Base-by-base conservation (phyloP, 73 alveolate genomes). In the Paramecium biaurelia region DNA sequence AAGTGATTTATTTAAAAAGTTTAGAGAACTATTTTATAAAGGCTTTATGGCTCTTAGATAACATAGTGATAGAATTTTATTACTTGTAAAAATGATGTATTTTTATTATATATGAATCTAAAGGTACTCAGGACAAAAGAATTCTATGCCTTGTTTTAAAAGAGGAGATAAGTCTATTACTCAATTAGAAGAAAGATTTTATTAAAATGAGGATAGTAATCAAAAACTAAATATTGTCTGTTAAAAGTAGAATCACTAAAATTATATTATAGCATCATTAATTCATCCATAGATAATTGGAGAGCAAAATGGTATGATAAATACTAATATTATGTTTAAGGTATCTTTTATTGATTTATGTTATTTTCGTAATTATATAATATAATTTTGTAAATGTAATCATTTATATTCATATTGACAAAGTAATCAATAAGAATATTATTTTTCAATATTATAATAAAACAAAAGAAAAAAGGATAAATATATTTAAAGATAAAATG, bases 11-110 rank as follows among this genome's bases (percentile, higher is more conserved):
- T 92, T 92, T 58, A n/a, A 58, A 5, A 37, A 72, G 9, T 92
- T 90, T 34, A 92, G 88, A 92, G 59, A 82, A 21, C 34, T 92
- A 18, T 79, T 92, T 67, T 92, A 47, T 20, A 63, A 92, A 70
- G 95, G 96, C 7, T 92, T 92, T 28, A 20, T 47, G 12, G 92
- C 86, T 15, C 34, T 92, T 12, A 92, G 96, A 70, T 68, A 94
- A 88, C 98, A 98, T 82, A 96, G 97, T 30, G 98, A 98, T 76
- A 93, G 95, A 76, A 94, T 97, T 7, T 89, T 96, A 18, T 92
- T 96, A 47, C 95, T 97, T 37, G 99, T 97, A 18, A 98, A 96
- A 95, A 97, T 97, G 99, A 98, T 98, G 99, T 92, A 94, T 79
- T 70, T n/a, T 92, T 14, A 68, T 42, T 8, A 18, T 15, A 24